Base-by-base conservation (phyloP, 2,329 filamentous ascomycete genomes). In the Chaetomiaceae sp. region DNA sequence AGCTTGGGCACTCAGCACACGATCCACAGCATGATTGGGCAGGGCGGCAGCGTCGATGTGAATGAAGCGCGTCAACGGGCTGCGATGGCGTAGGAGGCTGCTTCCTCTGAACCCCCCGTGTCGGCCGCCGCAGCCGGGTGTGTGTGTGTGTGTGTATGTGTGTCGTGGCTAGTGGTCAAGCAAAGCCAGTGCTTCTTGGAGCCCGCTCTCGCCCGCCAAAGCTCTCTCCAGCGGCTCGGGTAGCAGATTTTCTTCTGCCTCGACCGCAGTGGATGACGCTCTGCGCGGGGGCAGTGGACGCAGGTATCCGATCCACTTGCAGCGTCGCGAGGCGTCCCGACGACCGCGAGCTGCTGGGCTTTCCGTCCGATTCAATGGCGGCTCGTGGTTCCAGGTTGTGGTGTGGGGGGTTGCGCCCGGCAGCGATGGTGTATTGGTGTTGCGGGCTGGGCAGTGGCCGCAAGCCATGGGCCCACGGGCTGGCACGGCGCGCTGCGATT, bases 381-480 rank as follows among this genome's bases (percentile, higher is more conserved):
- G 22, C 22, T 24, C 9, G 22, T 6, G 22, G 22, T 24, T 24
- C 6, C 22, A 9, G 22, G 5, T 24, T 5, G 22, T 5, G 22
- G 22, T 24, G 22, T 19, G 43, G 33, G 45, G 33, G 39, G 44
- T n/a, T n/a, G n/a, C n/a, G n/a, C n/a, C n/a, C 45, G 44, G 40
- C 14, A 37, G 42, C 9, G 38, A 19, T n/a, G n/a, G 24, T 22
- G 27, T 26, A 42, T 39, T 50, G 47, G 42, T 38, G 50, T 37
- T 39, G 45, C 32, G 38, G 45, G 33, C 48, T 33, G 49, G 46
- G 45, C 54, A 52, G 44, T 51, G 30, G 40, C 33, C 36, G 49
- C 45, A 43, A 43, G 44, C 48, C 41, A 48, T 40, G 22, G 19
- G 49, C 34, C 49, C 56, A 56, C 56, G 56, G 38, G 56, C 48